These are phyloP conservation scores for Coemansia sp. DNA, from an alignment of 192 early-diverging fungal species.

Conservation along the genomic window DNA sequence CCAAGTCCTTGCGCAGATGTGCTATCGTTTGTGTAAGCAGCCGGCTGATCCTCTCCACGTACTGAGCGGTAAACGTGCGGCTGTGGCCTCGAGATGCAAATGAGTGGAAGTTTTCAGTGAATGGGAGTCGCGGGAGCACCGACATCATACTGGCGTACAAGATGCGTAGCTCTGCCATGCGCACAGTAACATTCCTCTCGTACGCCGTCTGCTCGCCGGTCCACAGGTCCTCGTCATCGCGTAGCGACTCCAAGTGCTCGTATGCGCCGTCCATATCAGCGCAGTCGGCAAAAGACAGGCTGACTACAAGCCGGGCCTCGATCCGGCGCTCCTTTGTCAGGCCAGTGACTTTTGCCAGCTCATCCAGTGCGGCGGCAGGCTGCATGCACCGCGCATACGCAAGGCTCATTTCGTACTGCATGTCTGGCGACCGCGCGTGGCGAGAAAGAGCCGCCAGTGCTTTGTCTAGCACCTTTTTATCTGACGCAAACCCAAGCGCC, in stretches of 20 bases:
- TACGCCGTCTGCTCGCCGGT: slow-evolving; percentile 2
- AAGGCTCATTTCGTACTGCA: slow-evolving; percentile 25
- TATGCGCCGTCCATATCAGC: slow-evolving; percentile 12
- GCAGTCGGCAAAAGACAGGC: slow-evolving; percentile 31
- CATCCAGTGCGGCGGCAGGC: background rate
- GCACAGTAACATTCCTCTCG: background rate
- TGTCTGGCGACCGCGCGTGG: background rate
- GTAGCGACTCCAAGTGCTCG: background rate
- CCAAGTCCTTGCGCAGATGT: background rate
- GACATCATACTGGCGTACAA: slow-evolving; percentile 22
- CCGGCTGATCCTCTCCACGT: background rate
- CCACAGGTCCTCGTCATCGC: slow-evolving; percentile 8
- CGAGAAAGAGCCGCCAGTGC: background rate
- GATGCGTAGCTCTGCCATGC: slow-evolving; percentile 16
- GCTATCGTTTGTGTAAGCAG: background rate
- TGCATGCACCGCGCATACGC: slow-evolving; percentile 45
- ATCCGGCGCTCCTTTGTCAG: slow-evolving; percentile 12
- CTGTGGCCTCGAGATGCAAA: slow-evolving; percentile 29
- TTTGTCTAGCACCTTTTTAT: background rate
- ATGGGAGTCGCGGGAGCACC: slow-evolving; percentile 36
- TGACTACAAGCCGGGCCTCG: slow-evolving; percentile 25
- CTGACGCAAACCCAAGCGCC: slow-evolving; percentile 34
- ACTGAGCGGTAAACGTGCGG: slow-evolving; percentile 3
- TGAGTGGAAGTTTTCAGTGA: slow-evolving; percentile 42
- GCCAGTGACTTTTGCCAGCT: background rate